phyloP scores from a whole-genome alignment of 2,329 filamentous ascomycete species.

The Cladosporium sp. region DNA sequence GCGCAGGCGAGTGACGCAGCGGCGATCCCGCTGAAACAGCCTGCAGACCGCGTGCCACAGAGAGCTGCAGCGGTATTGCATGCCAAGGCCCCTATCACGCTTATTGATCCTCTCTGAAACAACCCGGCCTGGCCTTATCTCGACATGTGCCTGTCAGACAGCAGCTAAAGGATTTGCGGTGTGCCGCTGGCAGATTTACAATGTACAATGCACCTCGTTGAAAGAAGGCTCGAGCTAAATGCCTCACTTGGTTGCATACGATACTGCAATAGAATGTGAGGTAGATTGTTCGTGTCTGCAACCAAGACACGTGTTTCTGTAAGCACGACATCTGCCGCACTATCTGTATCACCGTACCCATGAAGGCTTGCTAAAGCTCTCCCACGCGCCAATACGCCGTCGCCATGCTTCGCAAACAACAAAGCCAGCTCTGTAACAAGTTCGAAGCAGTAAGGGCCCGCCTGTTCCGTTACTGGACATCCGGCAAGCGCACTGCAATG shows the following conservation, averaged over 20 bases:
- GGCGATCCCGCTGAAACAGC: neutral
- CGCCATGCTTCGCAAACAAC: conserved; percentile 2
- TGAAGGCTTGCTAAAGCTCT: neutral
- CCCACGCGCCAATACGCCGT: conserved; percentile 4
- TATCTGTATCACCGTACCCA: neutral
- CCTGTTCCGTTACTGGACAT: conserved; percentile 47
- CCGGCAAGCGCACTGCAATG: conserved; percentile 91
- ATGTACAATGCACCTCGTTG: no score
- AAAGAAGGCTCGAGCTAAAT: no score
- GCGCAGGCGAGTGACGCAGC: neutral
- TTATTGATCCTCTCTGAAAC: conserved; percentile 3
- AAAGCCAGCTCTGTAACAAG: neutral
- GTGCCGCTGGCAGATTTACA: no score
- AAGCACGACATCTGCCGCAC: neutral
- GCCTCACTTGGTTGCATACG: no score
- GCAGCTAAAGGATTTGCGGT: no score
- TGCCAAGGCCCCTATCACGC: neutral
- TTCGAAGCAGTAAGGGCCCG: neutral
- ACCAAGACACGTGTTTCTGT: neutral
- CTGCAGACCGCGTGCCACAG: conserved; percentile 8
- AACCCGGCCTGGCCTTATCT: neutral
- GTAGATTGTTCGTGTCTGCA: neutral
- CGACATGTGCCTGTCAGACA: no score
- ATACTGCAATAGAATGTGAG: no score
- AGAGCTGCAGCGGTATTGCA: neutral